Base-by-base conservation (phyloP, 768 basidiomycete genomes). In the Tylopilus plumbeoviolaceoides region DNA sequence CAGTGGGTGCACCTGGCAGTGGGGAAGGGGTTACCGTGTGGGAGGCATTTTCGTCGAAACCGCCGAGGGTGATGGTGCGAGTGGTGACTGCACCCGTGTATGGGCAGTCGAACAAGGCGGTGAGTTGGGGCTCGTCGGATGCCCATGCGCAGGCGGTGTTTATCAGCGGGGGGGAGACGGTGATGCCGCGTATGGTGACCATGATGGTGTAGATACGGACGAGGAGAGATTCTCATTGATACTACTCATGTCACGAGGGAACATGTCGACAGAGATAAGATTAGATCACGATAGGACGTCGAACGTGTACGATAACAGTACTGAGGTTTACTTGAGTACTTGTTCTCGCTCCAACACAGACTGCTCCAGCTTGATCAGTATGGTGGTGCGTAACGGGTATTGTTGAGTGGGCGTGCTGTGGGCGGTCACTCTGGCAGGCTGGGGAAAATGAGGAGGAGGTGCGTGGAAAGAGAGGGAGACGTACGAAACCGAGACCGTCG, bases 371-470 rank as follows among this genome's bases (percentile, higher is more conserved):
- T 98, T 98, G 74, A 99, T 95, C 48, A 99, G 81, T 52, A 99
- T 94, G n/a, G 95, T 95, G 5, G 88, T 97, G 48, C 94, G 82
- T 47, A 83, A 82, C 4, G 95, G 91, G 63, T 78, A 81, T 53
- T 88, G 84, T 10, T 85, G 74, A 0, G 81, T 91, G 5, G 94
- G 89, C 1, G 97, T 95, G 52, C 86, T 87, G 67, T 98, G 97
- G 0, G 95, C 94, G 0, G 97, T 98, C 27, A 98, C 97, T 60
- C 95, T 80, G 9, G 95, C 93, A 27, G 97, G 95, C 95, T 98
- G 63, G 44, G 51, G 46, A 27, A 12, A 56, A 41, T 58, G 56
- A 60, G 60, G 45, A 7, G 57, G 39, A 28, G 14, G 52, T 27
- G 40, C 14, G 27, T 9, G 47, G 44, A 58, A 43, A 31, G 17